Evolutionary conservation across 2,329 filamentous ascomycete genomes (phyloP).

Genomic region (Cordyceps farinosa): DNA sequence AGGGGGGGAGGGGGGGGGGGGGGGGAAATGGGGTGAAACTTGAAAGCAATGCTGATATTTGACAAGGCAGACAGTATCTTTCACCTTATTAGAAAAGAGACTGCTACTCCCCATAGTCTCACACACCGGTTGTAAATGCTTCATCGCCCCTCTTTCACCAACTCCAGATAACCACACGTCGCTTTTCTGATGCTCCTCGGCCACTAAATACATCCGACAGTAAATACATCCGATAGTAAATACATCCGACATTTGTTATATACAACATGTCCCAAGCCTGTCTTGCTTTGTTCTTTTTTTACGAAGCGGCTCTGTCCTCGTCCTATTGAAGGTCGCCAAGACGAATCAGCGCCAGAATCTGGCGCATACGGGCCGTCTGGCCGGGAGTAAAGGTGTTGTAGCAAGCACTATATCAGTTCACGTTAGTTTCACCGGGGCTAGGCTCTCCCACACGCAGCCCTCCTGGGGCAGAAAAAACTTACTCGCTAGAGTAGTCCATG

Average conservation of each 20-base stretch:
- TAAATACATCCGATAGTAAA: too few relatives aligned
- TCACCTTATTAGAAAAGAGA: too few relatives aligned
- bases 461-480: background rate
- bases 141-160: background rate
- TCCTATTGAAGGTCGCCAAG: background rate
- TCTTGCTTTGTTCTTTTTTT: background rate
- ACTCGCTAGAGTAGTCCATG: constrained; percentile 30
- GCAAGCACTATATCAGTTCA: constrained; percentile 26
- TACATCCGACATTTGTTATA: background rate
- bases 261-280: background rate
- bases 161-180: background rate
- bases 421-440: background rate
- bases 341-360: background rate
- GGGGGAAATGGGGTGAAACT: background rate
- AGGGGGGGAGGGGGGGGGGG: too few relatives aligned
- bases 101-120: too few relatives aligned
- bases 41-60: background rate
- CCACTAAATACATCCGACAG: background rate
- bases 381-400: constrained; percentile 41
- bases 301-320: too few relatives aligned
- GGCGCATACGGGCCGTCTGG: constrained; percentile 25
- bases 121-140: background rate
- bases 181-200: background rate
- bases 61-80: too few relatives aligned
- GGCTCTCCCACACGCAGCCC: too few relatives aligned